Percentiles rank a stretch among this genome's conserved stretches.
These are phyloP conservation scores for Boletus patriciae DNA, from an alignment of 768 basidiomycete species.

Conservation along the genomic window DNA sequence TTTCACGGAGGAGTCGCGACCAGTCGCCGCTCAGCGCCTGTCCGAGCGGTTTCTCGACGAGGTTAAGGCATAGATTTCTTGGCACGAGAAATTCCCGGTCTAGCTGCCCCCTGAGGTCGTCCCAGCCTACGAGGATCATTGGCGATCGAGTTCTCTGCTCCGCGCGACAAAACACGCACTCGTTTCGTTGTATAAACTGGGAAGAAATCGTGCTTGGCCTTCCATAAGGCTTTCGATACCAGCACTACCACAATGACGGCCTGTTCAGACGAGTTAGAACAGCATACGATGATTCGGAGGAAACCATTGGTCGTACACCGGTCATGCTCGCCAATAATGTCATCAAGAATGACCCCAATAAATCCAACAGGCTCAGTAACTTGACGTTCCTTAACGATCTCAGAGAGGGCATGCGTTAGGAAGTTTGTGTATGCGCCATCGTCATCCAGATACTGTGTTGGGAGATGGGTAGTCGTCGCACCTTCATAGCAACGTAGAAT, in stretches of 20 bases:
- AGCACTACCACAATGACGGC: neutral
- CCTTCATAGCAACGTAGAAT: conserved; percentile 9
- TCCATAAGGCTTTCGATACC: too few species aligned
- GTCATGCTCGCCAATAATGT: neutral
- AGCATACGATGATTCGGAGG: neutral
- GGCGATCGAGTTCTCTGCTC: neutral
- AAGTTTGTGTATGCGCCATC: neutral
- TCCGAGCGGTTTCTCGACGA: neutral
- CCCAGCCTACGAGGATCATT: conserved; percentile 6
- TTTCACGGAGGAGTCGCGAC: neutral
- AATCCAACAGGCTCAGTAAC: neutral
- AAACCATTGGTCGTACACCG: neutral
- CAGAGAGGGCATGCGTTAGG: neutral
- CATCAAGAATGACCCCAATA: conserved; percentile 5
- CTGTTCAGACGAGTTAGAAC: neutral
- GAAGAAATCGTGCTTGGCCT: too few species aligned
- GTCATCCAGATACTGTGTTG: neutral
- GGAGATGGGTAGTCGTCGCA: neutral
- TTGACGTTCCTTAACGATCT: neutral
- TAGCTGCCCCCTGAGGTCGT: neutral
- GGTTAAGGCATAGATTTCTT: neutral
- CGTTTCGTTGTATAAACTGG: neutral
- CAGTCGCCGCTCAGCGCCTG: neutral
- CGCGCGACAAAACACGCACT: neutral
- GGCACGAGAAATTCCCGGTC: neutral